A percentile compares a stretch with the other conserved stretches of the same genome.
Conservation (phyloP, 2,329 filamentous ascomycete genomes). For the Albophoma yamanashiensis region DNA sequence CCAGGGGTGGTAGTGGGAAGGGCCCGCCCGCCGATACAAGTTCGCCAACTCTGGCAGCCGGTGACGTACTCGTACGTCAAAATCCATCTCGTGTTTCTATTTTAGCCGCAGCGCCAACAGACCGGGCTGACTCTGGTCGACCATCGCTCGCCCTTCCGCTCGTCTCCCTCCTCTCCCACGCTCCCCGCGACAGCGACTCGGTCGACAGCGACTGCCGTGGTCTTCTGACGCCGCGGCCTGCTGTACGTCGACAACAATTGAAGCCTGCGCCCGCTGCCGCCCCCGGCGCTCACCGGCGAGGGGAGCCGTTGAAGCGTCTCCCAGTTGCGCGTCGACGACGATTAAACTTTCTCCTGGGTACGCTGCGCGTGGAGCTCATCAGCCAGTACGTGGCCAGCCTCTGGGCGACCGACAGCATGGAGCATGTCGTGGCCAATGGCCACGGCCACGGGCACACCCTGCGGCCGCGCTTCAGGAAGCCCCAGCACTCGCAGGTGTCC, state of each 20-base stretch:
- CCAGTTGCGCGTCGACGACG: no score
- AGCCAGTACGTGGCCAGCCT: no score
- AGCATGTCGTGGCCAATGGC: constrained; percentile 15
- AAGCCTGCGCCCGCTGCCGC: no score
- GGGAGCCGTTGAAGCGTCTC: no score
- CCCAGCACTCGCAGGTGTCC: constrained; percentile 35
- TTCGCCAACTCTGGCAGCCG: background rate
- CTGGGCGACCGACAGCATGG: background rate
- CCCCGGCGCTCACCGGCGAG: no score
- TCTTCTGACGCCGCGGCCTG: background rate
- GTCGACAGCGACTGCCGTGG: background rate
- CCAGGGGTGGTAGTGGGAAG: background rate
- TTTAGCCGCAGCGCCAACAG: background rate
- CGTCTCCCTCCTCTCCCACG: background rate
- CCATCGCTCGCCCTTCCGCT: background rate
- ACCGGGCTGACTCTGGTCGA: background rate
- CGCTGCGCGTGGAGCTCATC: background rate
- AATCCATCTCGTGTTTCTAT: background rate
- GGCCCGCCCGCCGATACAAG: background rate
- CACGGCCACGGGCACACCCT: constrained; percentile 29
- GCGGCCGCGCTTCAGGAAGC: constrained; percentile 39
- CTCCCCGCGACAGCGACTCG: no score
- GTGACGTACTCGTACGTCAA: background rate
- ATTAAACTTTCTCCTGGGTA: background rate
- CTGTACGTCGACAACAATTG: background rate